A percentile compares a stretch with the other conserved stretches of the same genome.
phyloP scores from a whole-genome alignment of 2,329 filamentous ascomycete species.

The Penicillium sp. region DNA sequence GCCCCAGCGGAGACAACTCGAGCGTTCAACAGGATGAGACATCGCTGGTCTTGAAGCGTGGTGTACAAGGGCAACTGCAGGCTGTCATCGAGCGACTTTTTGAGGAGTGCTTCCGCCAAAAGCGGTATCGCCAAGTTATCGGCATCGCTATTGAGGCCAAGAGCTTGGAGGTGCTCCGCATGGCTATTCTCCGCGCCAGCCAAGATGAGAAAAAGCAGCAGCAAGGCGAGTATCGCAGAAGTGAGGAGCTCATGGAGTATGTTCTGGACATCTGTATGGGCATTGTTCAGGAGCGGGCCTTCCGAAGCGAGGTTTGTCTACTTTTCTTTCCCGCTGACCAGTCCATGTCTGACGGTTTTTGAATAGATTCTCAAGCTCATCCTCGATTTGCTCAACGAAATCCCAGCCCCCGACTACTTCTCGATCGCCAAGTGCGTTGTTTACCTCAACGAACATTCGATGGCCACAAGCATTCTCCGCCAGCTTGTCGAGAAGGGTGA shows the following conservation, averaged over 20 bases:
- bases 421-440: conserved; percentile 97
- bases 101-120: conserved; percentile 77
- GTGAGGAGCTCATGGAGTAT: conserved; percentile 95
- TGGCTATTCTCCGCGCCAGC: conserved; percentile 82
- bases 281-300: conserved; percentile 84
- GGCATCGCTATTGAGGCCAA: conserved; percentile 94
- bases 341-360: conserved; percentile 1
- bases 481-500: conserved; percentile 77
- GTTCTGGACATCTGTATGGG: conserved; percentile 95
- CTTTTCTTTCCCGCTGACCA: neutral
- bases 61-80: conserved; percentile 74
- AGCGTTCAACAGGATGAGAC: conserved; percentile 50
- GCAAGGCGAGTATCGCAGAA: conserved; percentile 51
- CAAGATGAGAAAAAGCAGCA: conserved; percentile 71
- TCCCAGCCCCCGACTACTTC: conserved; percentile 91
- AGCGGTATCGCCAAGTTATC: conserved; percentile 89
- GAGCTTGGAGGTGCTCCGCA: conserved; percentile 78
- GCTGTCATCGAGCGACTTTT: conserved; percentile 83
- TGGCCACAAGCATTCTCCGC: conserved; percentile 79
- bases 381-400: conserved; percentile 89
- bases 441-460: conserved; percentile 84
- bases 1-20: conserved; percentile 52
- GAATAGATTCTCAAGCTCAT: conserved; percentile 77
- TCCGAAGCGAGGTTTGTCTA: conserved; percentile 60
- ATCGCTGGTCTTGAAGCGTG: conserved; percentile 62